phyloP scores from a whole-genome alignment of 176 grass and related monocot species.

The Saccharum officinarum region DNA sequence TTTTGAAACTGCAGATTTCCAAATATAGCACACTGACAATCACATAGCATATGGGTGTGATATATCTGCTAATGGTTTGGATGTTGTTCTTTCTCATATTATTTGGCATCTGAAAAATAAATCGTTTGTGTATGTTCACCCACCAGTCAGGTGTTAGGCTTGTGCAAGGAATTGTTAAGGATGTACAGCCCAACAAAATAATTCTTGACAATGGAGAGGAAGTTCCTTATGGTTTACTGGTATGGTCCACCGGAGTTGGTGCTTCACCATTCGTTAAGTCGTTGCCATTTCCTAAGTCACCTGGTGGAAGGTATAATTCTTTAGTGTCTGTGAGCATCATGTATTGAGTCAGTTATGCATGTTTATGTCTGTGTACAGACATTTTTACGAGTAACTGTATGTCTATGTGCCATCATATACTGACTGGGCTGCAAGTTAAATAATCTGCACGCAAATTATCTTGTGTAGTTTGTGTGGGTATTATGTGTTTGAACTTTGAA shows the following conservation, averaged over 20 bases:
- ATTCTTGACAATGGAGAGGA: constrained; percentile 83
- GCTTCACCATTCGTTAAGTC: constrained; percentile 75
- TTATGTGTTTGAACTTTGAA: neutral
- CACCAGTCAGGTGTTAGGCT: constrained; percentile 87
- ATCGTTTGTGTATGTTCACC: neutral
- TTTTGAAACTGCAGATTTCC: neutral
- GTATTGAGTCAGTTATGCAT: neutral
- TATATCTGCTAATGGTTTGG: neutral
- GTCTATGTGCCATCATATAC: neutral
- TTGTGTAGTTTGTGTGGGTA: neutral
- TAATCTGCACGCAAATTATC: neutral
- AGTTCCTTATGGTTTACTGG: constrained; percentile 92
- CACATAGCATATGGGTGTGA: neutral
- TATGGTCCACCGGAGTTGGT: constrained; percentile 97
- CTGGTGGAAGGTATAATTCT: constrained; percentile 74
- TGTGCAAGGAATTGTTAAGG: constrained; percentile 85
- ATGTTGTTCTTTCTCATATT: constrained; percentile 20
- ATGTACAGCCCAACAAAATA: constrained; percentile 77
- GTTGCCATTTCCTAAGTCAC: constrained; percentile 78
- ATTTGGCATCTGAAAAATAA: constrained; percentile 17
- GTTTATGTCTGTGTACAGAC: neutral
- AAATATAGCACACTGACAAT: constrained; percentile 8
- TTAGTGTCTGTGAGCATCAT: neutral
- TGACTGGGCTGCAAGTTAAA: neutral
- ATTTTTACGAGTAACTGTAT: neutral